These are phyloP conservation scores for Hymenoscyphus scutula DNA, from an alignment of 2,329 filamentous ascomycete species.

Conservation along the genomic window DNA sequence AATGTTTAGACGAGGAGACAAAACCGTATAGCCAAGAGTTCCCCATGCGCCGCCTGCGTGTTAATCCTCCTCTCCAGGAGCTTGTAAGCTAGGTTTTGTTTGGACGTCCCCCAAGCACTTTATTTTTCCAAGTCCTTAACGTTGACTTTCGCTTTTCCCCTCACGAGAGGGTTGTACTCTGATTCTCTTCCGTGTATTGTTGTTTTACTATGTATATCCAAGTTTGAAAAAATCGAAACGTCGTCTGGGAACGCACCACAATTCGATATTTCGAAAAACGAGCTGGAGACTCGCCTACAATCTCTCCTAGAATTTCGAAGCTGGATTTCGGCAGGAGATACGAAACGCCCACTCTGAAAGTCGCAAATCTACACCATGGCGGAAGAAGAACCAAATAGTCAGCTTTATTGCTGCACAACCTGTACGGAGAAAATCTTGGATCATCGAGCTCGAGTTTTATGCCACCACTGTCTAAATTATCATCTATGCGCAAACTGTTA, in stretches of 20 bases:
- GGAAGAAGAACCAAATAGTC: slow-evolving; percentile 1
- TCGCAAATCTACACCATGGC: neutral
- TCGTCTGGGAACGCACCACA: neutral
- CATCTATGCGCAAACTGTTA: slow-evolving; percentile 32
- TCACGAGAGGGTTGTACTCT: neutral
- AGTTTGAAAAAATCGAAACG: neutral
- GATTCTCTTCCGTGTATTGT: no score
- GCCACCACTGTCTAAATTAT: slow-evolving; percentile 18
- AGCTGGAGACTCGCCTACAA: neutral
- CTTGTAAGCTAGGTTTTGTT: neutral
- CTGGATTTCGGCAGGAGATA: neutral
- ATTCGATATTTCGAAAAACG: neutral
- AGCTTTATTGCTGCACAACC: slow-evolving; percentile 11
- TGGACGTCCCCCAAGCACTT: slow-evolving; percentile 1
- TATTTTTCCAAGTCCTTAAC: neutral
- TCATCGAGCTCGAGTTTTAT: slow-evolving; percentile 13
- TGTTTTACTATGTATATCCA: neutral
- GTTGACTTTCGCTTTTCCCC: neutral
- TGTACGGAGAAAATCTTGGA: slow-evolving; percentile 12
- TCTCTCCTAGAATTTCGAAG: neutral
- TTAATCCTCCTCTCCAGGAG: neutral
- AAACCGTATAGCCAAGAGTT: neutral
- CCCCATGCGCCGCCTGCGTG: neutral
- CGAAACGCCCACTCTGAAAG: neutral
- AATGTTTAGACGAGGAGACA: slow-evolving; percentile 1